Conservation (phyloP, 371 early-diverging fungal genomes). For the Mortierella sp. region DNA sequence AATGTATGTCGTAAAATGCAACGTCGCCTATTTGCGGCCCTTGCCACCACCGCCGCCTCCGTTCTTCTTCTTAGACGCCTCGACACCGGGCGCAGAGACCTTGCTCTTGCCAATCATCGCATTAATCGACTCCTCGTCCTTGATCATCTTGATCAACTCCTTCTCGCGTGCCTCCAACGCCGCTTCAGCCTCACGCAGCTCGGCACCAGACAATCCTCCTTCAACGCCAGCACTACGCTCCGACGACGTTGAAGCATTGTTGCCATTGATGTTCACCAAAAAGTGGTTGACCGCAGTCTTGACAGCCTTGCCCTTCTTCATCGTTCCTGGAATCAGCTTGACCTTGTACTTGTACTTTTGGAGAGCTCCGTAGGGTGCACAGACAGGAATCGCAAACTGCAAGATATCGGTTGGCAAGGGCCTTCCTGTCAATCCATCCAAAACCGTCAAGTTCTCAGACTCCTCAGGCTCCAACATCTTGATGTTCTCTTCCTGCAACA, state of each 20-base stretch:
- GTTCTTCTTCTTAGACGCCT: conserved; percentile 76
- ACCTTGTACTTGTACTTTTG: conserved; percentile 96
- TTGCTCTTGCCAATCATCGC: conserved; percentile 93
- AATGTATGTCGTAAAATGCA: background rate
- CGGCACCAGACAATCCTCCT: conserved; percentile 53
- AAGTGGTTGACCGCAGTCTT: conserved; percentile 44
- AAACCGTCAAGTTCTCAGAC: conserved; percentile 70
- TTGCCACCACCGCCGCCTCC: conserved; percentile 28
- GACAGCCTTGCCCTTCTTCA: conserved; percentile 95
- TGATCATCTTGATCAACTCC: conserved; percentile 86
- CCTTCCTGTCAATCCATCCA: conserved; percentile 86
- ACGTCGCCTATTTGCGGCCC: conserved; percentile 33
- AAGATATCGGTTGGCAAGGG: conserved; percentile 88
- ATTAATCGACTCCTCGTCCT: conserved; percentile 86
- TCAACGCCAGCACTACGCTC: background rate
- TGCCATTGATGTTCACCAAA: conserved; percentile 35
- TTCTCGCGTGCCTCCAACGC: conserved; percentile 75
- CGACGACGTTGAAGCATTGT: background rate
- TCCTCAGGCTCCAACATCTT: conserved; percentile 78
- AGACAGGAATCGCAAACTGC: conserved; percentile 94
- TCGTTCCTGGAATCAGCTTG: conserved; percentile 95
- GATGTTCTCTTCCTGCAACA: conserved; percentile 84
- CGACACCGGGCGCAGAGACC: conserved; percentile 83
- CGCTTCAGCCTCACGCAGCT: conserved; percentile 66
- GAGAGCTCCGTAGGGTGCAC: conserved; percentile 95